These are phyloP conservation scores for Ilyonectria sp. DNA, from an alignment of 2,329 filamentous ascomycete genomes.

Conservation along the genomic window DNA sequence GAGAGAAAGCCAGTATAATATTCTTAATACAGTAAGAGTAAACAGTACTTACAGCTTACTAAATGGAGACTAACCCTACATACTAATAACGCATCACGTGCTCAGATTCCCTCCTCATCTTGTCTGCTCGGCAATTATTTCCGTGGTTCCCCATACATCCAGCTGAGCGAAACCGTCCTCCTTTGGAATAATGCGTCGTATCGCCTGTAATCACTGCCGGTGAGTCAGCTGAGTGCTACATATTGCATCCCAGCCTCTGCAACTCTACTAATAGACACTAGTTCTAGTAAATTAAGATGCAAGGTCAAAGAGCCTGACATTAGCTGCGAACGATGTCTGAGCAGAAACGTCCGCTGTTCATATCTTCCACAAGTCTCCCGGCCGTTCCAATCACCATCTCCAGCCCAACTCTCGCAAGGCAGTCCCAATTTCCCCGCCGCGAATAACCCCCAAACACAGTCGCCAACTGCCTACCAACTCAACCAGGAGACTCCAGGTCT, in stretches of 20 bases:
- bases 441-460: not conserved
- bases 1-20: too few species aligned
- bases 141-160: not conserved
- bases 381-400: not conserved
- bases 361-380: not conserved
- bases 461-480: constrained; percentile 17
- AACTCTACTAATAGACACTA: not conserved
- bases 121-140: not conserved
- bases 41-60: too few species aligned
- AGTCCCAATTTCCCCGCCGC: not conserved
- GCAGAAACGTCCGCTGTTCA: not conserved
- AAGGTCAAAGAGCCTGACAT: not conserved
- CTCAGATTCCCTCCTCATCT: not conserved
- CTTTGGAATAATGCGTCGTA: not conserved
- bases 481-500: constrained; percentile 15
- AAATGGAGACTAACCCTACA: not conserved
- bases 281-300: not conserved
- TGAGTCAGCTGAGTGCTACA: not conserved
- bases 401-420: not conserved
- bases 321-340: not conserved
- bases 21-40: too few species aligned
- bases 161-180: not conserved
- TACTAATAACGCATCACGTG: not conserved
- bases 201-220: not conserved
- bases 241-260: not conserved